Base-by-base conservation (phyloP, 1,284 basidiomycete species). In the Ustilago hordei region DNA sequence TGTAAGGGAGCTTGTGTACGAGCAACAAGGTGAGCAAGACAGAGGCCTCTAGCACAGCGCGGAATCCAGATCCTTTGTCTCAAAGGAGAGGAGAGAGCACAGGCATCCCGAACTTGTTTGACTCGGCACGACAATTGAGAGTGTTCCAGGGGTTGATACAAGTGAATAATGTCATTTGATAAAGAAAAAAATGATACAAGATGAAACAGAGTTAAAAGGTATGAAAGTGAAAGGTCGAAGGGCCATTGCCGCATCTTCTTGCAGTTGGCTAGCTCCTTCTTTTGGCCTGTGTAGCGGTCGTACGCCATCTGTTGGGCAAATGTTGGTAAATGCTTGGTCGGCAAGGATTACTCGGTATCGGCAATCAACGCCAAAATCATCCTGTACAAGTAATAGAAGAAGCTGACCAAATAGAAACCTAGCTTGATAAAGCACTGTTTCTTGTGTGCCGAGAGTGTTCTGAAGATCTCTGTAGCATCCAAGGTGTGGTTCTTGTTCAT, bases 381-480 rank as follows among this genome's bases (percentile, higher is more conserved):
- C 74, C 81, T 65, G 77, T 85, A 85, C 23, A 85, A 69, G 64
- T 85, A 85, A 75, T 82, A 85, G 84, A 85, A 85, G 84, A 85
- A 85, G 67, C 78, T 77, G 64, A 85, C 60, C 17, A 85, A 76
- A 59, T 85, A 85, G 70, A 85, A 84, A 2, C 81, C 84, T 15
- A 85, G 71, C 63, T 85, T 85, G 79, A 84, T 67, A 86, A 99
- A 98, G 83, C 92, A 82, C 43, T 78, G 95, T 87, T 95, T 98
- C 89, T 99, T 99, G 88, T 98, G 97, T 47, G 90, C 91, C 17
- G 92, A 91, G 54, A 99, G 88, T 73, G 96, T 96, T 79, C 97
- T 91, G 90, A 99, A 99, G 83, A 99, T 99, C 87, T 99, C 97
- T 36, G 97, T 99, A 60, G 96, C 96, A 87, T 99, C 96, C 86